These are phyloP conservation scores for Trypanosoma lewisi DNA, from an alignment of 208 protist genomes.

Conservation along the genomic window DNA sequence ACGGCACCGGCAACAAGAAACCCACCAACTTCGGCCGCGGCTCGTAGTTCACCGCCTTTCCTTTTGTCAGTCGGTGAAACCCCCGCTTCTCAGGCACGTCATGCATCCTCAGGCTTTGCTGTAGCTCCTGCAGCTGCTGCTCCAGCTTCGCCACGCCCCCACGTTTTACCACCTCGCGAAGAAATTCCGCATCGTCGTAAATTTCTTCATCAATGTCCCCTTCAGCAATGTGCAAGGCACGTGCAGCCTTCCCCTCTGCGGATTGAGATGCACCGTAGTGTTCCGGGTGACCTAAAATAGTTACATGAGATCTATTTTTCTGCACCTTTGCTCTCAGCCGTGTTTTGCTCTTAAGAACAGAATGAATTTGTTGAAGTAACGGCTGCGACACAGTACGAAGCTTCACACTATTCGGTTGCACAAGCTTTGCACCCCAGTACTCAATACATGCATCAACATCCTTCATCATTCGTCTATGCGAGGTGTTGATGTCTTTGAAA, in stretches of 20 bases:
- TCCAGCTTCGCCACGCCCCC: conserved; percentile 64
- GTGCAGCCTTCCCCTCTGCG: conserved; percentile 42
- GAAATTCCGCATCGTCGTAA: conserved; percentile 79
- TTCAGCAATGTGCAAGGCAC: conserved; percentile 65
- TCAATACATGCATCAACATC: conserved; percentile 52
- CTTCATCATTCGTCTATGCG: conserved; percentile 42
- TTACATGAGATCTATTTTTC: conserved; percentile 66
- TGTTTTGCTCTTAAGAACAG: conserved; percentile 51
- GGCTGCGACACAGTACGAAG: conserved; percentile 72
- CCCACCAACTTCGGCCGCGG: conserved; percentile 79
- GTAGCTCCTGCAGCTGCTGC: conserved; percentile 52
- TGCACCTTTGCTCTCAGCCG: conserved; percentile 66
- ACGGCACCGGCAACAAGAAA: conserved; percentile 64
- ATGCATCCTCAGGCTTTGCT: conserved; percentile 28
- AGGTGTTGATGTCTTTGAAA: conserved; percentile 28
- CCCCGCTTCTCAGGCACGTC: conserved; percentile 49
- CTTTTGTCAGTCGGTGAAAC: conserved; percentile 82
- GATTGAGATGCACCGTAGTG: conserved; percentile 45
- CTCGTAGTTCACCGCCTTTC: conserved; percentile 75
- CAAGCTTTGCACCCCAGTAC: conserved; percentile 75
- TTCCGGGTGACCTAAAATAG: conserved; percentile 69
- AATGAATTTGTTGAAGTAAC: conserved; percentile 70
- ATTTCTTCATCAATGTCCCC: conserved; percentile 82
- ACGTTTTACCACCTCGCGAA: conserved; percentile 74
- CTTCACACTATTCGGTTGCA: conserved; percentile 51